These are phyloP conservation scores for Panaeolus cyanescens DNA, from an alignment of 768 basidiomycete genomes.

Conservation along the genomic window DNA sequence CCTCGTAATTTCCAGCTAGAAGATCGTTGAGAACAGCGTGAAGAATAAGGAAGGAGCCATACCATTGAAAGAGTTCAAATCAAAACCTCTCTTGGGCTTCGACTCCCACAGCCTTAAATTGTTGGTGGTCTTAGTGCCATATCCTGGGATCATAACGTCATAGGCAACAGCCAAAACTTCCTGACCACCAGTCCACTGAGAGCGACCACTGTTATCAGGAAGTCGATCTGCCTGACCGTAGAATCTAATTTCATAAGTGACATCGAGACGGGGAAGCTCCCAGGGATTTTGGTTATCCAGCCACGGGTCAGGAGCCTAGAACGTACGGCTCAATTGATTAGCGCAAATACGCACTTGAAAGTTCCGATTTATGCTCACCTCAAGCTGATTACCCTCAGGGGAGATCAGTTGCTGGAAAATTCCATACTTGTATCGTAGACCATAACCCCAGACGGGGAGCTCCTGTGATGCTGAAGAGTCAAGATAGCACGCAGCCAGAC, in stretches of 20 bases:
- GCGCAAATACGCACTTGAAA: background rate
- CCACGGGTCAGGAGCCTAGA: constrained; percentile 89
- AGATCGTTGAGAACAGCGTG: background rate
- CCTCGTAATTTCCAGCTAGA: constrained; percentile 90
- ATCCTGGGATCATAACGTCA: constrained; percentile 93
- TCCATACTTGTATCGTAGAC: constrained; percentile 89
- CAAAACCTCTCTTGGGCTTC: constrained; percentile 88
- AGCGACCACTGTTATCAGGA: constrained; percentile 58
- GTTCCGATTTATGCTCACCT: constrained; percentile 34
- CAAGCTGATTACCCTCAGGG: constrained; percentile 80
- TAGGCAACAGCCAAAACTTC: constrained; percentile 94
- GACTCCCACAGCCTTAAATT: constrained; percentile 87
- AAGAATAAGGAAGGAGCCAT: constrained; percentile 11
- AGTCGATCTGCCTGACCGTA: constrained; percentile 81
- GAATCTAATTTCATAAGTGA: constrained; percentile 84
- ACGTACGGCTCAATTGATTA: background rate
- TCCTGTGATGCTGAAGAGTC: constrained; percentile 91
- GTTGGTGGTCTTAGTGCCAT: constrained; percentile 82
- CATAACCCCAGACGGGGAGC: constrained; percentile 95
- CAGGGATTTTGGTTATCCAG: constrained; percentile 85
- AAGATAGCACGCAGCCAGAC: constrained; percentile 96
- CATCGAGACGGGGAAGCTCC: constrained; percentile 87
- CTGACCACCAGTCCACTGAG: constrained; percentile 85
- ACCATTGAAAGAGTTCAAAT: constrained; percentile 96
- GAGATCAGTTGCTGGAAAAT: constrained; percentile 96